phyloP scores from a whole-genome alignment of 2,329 filamentous ascomycete species.

The Eurotiales sp. region DNA sequence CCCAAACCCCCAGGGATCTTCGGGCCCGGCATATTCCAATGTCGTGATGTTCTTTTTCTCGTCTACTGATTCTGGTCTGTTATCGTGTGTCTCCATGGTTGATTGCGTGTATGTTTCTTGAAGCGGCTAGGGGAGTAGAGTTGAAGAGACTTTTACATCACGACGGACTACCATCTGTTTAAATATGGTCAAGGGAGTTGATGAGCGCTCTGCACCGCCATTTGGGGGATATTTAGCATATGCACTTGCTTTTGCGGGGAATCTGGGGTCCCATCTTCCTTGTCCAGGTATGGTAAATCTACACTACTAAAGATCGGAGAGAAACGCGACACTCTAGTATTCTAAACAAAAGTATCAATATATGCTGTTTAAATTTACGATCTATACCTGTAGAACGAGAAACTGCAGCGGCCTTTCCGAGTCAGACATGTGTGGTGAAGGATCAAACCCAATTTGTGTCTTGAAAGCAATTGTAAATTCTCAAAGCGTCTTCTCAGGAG shows the following conservation, averaged over 20 bases:
- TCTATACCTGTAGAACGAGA: no score
- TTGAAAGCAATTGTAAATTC: no score
- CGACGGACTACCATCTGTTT: background rate
- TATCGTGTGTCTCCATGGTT: constrained; percentile 1
- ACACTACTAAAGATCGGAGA: background rate
- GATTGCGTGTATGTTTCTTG: background rate
- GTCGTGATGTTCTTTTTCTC: background rate
- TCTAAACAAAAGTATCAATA: no score
- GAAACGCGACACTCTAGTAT: background rate
- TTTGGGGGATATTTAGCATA: no score
- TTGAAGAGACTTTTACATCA: background rate
- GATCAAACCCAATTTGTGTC: no score
- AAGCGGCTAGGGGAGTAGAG: background rate
- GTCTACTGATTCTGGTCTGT: background rate
- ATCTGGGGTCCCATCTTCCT: background rate
- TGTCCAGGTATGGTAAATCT: background rate
- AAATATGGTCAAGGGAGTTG: no score
- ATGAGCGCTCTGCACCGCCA: background rate
- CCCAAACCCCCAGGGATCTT: background rate
- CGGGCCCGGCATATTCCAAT: background rate
- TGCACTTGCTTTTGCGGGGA: background rate
- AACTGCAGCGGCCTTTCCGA: no score
- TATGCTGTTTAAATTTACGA: no score
- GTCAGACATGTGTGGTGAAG: no score
- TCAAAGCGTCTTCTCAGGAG: no score